Evolutionary conservation across 2,329 filamentous ascomycete genomes (phyloP), one percentile per base, ranked within the genome.

Genomic region (Penicillium sp.): DNA sequence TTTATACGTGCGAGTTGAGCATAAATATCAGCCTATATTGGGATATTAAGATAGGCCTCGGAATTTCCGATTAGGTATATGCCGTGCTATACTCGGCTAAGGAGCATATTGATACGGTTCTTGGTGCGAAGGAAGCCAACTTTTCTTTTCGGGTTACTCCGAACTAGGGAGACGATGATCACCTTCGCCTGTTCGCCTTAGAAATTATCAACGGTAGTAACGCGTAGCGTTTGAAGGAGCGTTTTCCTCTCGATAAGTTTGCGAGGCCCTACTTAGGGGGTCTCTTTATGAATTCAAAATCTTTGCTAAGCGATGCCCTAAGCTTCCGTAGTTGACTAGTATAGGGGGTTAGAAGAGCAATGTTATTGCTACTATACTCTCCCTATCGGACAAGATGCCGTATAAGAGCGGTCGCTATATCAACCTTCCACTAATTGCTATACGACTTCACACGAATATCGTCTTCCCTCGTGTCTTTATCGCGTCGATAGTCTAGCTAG

Each of bases 131-230:
- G 74, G 52, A 89, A 90, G 0, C 87, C 87, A 16, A 80, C 78
- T 3, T 79, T 80, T 5, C 69, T 70, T 5, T 78, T 62, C 0
- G 69, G 55, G 61, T 90, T 90, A 72, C 85, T 88, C 24, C 87
- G 81, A 0, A 89, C 85, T 0, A 90, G 75, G 0, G 84, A 87
- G 0, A 89, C 73, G 1, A 90, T 74, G 1, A 90, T 76, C 16
- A 90, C 74, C 43, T 87, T 85, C 13, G 82, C 83, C 65, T 90
- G 87, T 61, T 90, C 86, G 1, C 87, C 88, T 62, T 90, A 85
- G 52, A 89, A 90, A 59, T 89, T 89, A 66, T 88, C 85, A 0
- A 89, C 80, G 0, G 85, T 89, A 0, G 84, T 83, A 0, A 85
- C 45, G 10, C 60, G 48, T 31, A 62, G 50, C 11, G 55, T 56